phyloP scores from a whole-genome alignment of 1,284 basidiomycete genomes.

The Cutaneotrichosporon cavernicola region DNA sequence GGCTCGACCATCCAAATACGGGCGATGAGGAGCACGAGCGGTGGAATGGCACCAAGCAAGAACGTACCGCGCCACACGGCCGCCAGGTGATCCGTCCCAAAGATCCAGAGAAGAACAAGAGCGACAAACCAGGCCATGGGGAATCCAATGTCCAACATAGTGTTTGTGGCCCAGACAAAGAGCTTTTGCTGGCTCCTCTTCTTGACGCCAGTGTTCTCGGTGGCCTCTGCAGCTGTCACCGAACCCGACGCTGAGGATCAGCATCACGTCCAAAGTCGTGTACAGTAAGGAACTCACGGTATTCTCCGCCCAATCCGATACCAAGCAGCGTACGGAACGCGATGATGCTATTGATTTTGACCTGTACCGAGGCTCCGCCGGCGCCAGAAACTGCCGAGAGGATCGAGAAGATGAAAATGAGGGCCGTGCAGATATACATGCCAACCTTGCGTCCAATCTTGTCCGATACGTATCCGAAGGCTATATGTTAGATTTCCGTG shows the following conservation, averaged over 20 bases:
- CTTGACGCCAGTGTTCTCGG: constrained; percentile 68
- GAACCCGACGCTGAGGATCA: constrained; percentile 64
- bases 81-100: constrained; percentile 69
- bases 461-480: constrained; percentile 69
- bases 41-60: constrained; percentile 82
- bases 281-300: constrained; percentile 56
- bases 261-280: too few relatives aligned
- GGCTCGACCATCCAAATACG: constrained; percentile 78
- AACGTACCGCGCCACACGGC: constrained; percentile 85
- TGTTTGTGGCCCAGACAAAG: constrained; percentile 66
- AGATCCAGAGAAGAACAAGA: constrained; percentile 82
- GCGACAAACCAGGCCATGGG: constrained; percentile 76
- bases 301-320: constrained; percentile 75
- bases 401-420: constrained; percentile 71
- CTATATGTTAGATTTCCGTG: too few relatives aligned
- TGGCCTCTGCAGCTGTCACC: constrained; percentile 87
- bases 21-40: constrained; percentile 75
- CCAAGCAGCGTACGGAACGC: constrained; percentile 82
- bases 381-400: constrained; percentile 61
- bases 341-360: constrained; percentile 68
- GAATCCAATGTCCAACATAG: constrained; percentile 87
- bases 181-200: constrained; percentile 80
- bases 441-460: constrained; percentile 56
- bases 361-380: constrained; percentile 50
- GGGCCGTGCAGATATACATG: constrained; percentile 61